Conservation (phyloP, 2,329 filamentous ascomycete species). For the Colletotrichum sp. region DNA sequence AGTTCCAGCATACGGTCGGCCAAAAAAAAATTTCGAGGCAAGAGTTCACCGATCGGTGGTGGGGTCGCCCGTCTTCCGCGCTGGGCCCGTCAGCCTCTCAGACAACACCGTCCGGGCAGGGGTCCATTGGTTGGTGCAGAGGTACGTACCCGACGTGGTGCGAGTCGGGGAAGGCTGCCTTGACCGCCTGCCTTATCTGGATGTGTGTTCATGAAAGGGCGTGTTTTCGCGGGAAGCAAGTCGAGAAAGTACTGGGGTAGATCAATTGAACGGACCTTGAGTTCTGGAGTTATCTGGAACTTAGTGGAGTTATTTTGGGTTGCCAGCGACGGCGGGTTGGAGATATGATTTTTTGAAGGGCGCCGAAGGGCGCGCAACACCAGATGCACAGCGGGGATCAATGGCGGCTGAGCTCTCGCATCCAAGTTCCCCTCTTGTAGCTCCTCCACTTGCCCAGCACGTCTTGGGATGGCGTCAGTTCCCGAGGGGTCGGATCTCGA, state of each 20-base stretch:
- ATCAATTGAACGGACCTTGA: background rate
- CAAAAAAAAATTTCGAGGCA: conserved; percentile 19
- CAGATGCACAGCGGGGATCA: background rate
- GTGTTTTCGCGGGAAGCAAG: background rate
- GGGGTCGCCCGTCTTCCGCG: conserved; percentile 19
- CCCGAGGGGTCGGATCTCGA: background rate
- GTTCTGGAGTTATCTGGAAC: background rate
- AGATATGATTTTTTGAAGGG: background rate
- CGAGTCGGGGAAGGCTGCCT: background rate
- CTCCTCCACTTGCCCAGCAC: conserved; percentile 3
- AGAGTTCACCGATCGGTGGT: conserved; percentile 21
- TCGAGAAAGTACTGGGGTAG: background rate
- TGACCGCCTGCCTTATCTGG: background rate
- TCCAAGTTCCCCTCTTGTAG: conserved; percentile 11
- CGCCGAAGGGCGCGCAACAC: background rate
- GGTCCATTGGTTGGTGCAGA: background rate
- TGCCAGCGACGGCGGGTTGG: background rate
- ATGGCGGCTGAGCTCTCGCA: background rate
- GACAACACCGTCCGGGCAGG: conserved; percentile 14
- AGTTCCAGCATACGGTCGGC: background rate
- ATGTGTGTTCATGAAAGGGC: background rate
- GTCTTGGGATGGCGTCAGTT: conserved; percentile 12
- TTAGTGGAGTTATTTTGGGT: background rate
- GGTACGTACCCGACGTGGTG: background rate
- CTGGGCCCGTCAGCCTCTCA: conserved; percentile 5